Percentiles rank a stretch among this genome's conserved stretches.
Evolutionary conservation across 305 asterid genomes (phyloP).

Genomic region (Fraxinus paxiana): DNA sequence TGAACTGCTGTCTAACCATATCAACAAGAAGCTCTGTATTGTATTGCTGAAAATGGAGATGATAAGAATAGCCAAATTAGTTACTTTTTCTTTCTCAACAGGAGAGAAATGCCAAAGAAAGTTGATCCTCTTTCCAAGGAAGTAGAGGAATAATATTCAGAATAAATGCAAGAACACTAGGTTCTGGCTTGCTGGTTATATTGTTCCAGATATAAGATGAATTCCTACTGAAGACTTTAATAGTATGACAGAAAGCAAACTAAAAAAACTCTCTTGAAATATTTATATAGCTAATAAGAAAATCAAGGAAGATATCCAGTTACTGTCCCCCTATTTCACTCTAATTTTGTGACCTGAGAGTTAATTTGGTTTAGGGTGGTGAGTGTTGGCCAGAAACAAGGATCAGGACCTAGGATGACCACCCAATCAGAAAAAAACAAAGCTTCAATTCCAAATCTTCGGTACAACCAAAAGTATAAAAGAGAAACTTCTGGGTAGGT

Average conservation of each 20-base stretch:
- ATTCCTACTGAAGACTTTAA: neutral
- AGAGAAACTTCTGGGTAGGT: neutral
- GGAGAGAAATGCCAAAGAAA: neutral
- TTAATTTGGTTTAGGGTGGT: neutral
- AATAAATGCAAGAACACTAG: neutral
- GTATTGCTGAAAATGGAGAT: slow-evolving; percentile 51
- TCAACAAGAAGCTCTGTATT: slow-evolving; percentile 60
- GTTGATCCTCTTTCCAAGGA: neutral
- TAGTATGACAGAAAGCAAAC: neutral
- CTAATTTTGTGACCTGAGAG: neutral
- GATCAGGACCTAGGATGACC: neutral
- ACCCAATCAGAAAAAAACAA: neutral
- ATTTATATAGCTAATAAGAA: neutral
- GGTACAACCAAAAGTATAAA: neutral
- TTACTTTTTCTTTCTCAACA: neutral
- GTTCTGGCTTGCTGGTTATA: neutral
- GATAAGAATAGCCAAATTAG: slow-evolving; percentile 16
- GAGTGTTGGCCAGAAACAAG: neutral
- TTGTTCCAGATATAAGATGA: neutral
- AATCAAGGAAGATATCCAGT: neutral
- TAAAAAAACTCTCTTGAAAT: neutral
- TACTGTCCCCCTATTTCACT: neutral
- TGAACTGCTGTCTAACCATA: slow-evolving; percentile 82
- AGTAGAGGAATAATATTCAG: neutral
- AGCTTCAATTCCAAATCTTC: neutral